Base-by-base conservation (phyloP, 2,329 filamentous ascomycete genomes). In the Fusarium neocosmosporiellum region DNA sequence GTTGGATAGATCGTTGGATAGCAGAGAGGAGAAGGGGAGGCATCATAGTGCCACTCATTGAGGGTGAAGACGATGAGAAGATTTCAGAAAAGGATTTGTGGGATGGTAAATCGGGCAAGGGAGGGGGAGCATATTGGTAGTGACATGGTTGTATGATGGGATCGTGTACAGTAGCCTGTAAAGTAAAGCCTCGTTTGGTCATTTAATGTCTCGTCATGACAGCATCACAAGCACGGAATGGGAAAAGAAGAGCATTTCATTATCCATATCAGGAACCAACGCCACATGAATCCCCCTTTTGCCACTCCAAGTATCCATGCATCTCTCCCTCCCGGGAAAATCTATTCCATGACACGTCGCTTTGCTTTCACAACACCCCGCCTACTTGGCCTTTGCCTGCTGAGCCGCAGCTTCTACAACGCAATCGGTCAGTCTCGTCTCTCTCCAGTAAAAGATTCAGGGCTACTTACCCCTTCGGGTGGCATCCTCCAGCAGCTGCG, bases 401-500 rank as follows among this genome's bases (percentile, higher is more conserved):
- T 89, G 88, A 62, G 88, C 87, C 43, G 88, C 85, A 20, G 88
- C 88, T 83, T 90, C 88, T 90, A 5, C 11, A 41, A 24, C 13
- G 72, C 67, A 59, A 5, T 10, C 16, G 5, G 33, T 78, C 43
- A 77, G 61, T 39, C 54, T 20, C 57, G n/a, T n/a, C 11, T 16
- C 16, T 13, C 16, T 20, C 8, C 2, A 37, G 2, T 8, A 27
- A 27, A 31, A 16, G 1, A 14, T 33, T 58, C 46, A 14, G n/a
- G 14, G 22, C 20, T 7, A 75, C 84, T 78, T 84, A 94, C 94
- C 94, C 91, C 94, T 91, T 82, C 94, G 90, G 68, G 94, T 97
- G 22, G 95, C 95, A 85, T 98, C 95, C 85, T 98, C 95, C 70
- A 98, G 84, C 71, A 98, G 83, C 36, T 94, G 92, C 29, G 95